Conservation (phyloP, 306 rosid species). For the Alnus glutinosa region DNA sequence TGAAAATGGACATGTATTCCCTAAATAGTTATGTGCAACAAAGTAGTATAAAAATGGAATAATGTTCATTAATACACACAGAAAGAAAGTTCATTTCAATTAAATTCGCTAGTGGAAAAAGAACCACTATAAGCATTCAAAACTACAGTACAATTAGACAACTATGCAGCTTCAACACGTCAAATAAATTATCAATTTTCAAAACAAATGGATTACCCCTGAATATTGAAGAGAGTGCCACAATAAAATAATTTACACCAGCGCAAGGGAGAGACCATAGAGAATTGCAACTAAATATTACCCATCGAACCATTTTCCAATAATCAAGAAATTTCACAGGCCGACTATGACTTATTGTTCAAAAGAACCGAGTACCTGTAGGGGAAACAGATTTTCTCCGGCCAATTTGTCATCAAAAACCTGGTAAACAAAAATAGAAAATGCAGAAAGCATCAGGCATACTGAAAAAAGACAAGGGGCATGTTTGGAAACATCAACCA, state of each 20-base stretch:
- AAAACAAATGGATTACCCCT: neutral
- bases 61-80: neutral
- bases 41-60: neutral
- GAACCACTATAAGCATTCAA: neutral
- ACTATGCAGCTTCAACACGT: neutral
- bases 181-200: neutral
- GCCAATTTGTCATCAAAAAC: constrained; percentile 90
- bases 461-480: constrained; percentile 20
- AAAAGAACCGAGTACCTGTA: constrained; percentile 58
- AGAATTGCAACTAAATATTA: neutral
- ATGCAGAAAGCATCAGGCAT: constrained; percentile 23
- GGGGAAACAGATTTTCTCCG: constrained; percentile 85
- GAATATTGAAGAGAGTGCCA: neutral
- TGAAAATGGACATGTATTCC: neutral
- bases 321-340: constrained; percentile 1
- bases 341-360: neutral
- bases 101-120: neutral
- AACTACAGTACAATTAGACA: neutral
- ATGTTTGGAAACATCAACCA: constrained; percentile 12
- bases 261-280: neutral
- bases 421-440: constrained; percentile 41
- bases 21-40: neutral
- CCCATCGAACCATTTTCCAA: neutral
- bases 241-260: neutral
- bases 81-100: neutral